These are phyloP conservation scores for Hypsizygus marmoreus DNA, from an alignment of 768 basidiomycete species.

Conservation along the genomic window DNA sequence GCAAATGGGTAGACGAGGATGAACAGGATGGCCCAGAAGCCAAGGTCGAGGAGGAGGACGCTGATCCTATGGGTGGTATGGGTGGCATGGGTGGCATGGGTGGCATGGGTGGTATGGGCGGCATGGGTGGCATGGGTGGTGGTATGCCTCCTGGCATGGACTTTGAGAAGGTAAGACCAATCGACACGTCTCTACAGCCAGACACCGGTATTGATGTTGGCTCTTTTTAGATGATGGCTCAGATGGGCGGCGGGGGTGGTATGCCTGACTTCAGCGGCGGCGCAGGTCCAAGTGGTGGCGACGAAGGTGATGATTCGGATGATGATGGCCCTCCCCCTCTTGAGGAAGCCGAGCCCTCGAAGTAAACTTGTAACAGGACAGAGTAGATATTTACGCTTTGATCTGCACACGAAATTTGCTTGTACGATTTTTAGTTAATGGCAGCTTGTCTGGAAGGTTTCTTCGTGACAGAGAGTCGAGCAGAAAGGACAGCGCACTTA, in stretches of 20 bases:
- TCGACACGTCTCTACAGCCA: too few relatives aligned
- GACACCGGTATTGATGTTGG: too few relatives aligned
- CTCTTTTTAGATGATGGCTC: constrained; percentile 49
- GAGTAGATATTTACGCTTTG: constrained; percentile 4
- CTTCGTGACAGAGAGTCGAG: too few relatives aligned
- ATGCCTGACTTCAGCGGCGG: constrained; percentile 23
- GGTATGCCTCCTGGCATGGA: constrained; percentile 50
- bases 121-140: constrained; percentile 48
- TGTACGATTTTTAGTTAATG: constrained; percentile 9
- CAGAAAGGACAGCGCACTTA: too few relatives aligned
- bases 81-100: constrained; percentile 52
- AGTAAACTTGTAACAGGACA: constrained; percentile 27
- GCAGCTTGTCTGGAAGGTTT: too few relatives aligned
- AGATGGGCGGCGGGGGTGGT: constrained; percentile 38
- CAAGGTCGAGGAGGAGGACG: constrained; percentile 49
- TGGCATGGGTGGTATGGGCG: constrained; percentile 47
- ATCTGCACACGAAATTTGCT: constrained; percentile 9
- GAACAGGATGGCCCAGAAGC: constrained; percentile 78
- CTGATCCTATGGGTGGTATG: constrained; percentile 61
- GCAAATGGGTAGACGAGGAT: constrained; percentile 96
- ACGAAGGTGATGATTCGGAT: constrained; percentile 50
- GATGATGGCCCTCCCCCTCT: constrained; percentile 82
- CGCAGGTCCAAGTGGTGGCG: constrained; percentile 27
- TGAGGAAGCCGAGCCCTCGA: constrained; percentile 59
- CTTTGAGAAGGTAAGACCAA: constrained; percentile 70